Evolutionary conservation across 805 yeast genomes (phyloP), one percentile per base, ranked within the genome.

Genomic region (Crinitomyces ghanaensis): DNA sequence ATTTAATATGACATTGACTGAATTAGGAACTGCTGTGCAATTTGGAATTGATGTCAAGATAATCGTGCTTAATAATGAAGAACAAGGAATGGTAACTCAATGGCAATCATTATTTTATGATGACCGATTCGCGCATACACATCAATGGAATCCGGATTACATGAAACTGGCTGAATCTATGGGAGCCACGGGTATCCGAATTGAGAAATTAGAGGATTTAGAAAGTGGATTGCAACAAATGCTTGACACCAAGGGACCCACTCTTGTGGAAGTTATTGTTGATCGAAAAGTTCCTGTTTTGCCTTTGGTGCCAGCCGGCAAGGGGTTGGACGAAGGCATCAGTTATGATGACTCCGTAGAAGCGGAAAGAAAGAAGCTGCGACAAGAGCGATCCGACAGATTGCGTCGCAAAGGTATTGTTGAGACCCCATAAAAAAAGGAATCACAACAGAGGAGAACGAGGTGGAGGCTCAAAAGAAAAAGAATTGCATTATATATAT

Each of bases 61-160:
- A 40, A 68, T 84, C 57, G 77, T 91, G 36, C 67, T 91, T 55
- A 91, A 91, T 63, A 91, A 91, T 60, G 97, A 88, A 65, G 98
- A 91, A 66, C 98, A 91, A 66, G 98, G 98, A 56, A 91, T 91
- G 98, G 98, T 91, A 36, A 88, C 97, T 9, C 98, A 91, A 62
- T 91, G 98, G 98, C 98, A 91, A 66, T 80, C 95, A 8, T 66
- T 91, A 41, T 91, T 91, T 68, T 91, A 91, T 63, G 94, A 88
- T 59, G 88, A 88, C 62, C 76, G 98, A 63, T 91, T 83, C 60
- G 71, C 96, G n/a, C 97, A 91, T 62, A 88, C 98, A 16, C 97
- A 91, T 63, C 98, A 91, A 65, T 56, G 70, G 38, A 91, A 91
- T 60, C 98, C 98, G 37, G 79, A 91, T 61, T 91, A 86, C 56